Evolutionary conservation across 192 early-diverging fungal genomes (phyloP).

Genomic region (Chytriomyces hyalinus): DNA sequence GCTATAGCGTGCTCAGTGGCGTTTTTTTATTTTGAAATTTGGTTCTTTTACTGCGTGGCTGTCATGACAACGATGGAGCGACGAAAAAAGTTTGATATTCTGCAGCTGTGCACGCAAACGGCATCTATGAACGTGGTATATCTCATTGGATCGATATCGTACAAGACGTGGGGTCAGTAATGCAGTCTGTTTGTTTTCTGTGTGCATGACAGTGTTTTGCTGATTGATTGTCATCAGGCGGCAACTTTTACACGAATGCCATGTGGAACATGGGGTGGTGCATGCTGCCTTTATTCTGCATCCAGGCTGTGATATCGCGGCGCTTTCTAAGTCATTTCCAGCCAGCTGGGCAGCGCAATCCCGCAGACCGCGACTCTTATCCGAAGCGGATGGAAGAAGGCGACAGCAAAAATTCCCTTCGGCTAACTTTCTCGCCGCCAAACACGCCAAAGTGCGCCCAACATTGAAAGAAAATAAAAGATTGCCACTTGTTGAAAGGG

Average conservation of each 20-base stretch:
- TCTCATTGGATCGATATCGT: neutral
- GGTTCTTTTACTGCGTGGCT: neutral
- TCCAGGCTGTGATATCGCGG: constrained; percentile 7
- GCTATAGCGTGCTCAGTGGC: neutral
- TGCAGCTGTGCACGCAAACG: neutral
- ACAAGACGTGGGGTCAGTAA: neutral
- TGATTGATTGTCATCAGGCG: neutral
- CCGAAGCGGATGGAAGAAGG: too few relatives aligned
- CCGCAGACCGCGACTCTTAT: too few relatives aligned
- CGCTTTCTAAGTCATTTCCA: neutral
- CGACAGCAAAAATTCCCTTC: too few relatives aligned
- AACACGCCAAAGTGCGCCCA: too few relatives aligned
- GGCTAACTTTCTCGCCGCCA: too few relatives aligned
- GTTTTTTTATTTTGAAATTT: constrained; percentile 16
- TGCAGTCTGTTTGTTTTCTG: too few relatives aligned
- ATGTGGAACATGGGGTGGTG: constrained; percentile 29
- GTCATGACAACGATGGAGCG: neutral
- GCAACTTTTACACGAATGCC: constrained; percentile 11
- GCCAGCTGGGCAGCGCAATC: neutral
- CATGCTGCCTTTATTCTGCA: neutral
- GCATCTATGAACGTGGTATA: neutral
- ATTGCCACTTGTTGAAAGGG: too few relatives aligned
- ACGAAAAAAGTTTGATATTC: neutral
- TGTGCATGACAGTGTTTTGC: too few relatives aligned
- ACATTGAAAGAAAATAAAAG: too few relatives aligned